Evolutionary conservation across 805 yeast species (phyloP), one percentile per base, ranked within the genome.

Genomic region (Metschnikowia henanensis): DNA sequence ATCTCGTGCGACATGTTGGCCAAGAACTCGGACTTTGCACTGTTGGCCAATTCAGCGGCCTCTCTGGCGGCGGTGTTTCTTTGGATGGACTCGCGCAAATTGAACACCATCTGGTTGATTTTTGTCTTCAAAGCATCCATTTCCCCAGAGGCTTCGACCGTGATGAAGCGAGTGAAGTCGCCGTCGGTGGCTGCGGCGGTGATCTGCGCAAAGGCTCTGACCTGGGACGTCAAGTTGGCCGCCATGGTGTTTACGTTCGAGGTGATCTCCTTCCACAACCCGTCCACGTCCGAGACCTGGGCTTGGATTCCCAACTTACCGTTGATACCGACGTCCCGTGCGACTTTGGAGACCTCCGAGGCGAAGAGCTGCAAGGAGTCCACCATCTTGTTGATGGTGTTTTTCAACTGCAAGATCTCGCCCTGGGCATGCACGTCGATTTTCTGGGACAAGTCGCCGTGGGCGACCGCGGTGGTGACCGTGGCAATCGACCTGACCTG

Each of bases 111-210:
- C 72, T 46, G 68, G 54, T 63, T 79, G 56, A 79, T 79, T 57
- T 79, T 79, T 1, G 83, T 79, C 56, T 79, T 79, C 58, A 79
- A 70, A 2, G 83, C 83, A 60, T 79, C 84, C 96, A 88, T 88
- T 70, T 88, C 96, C 64, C 96, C 96, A 30, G 83, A 75, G 0
- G 96, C 96, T 60, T 88, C 96, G 47, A 88, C 96, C 0, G 96
- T 88, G 51, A 88, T 89, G 57, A 88, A 85, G 51, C 92, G 76
- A 0, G 96, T 88, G 65, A 88, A 88, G 62, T 88, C 96, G 60
- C 96, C 95, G 66, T 88, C 95, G 2, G 96, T 87, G 12, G 95
- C 96, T 22, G 96, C 94, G 20, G 94, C 95, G 0, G 96, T 88
- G 57, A 88, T 88, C 61, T 88, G 95, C 30, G 95, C 95, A 70